Base-by-base conservation (phyloP, 1,284 basidiomycete species). In the Vanrija sp. region DNA sequence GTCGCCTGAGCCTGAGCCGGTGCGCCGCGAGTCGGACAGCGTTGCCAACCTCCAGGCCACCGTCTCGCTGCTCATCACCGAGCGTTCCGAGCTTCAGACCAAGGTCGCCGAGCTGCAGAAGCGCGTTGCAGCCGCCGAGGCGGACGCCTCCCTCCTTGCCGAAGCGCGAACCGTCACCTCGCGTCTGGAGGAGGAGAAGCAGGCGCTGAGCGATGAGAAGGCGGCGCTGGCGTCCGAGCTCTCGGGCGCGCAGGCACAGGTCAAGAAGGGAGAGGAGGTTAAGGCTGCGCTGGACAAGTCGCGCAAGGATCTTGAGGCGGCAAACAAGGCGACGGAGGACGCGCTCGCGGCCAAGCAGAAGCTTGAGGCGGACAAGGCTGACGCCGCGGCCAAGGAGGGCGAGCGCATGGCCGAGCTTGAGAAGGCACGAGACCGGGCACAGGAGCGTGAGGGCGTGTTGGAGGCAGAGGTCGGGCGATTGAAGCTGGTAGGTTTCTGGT, bases 381-480 rank as follows among this genome's bases (percentile, higher is more conserved):
- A 60, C 38, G 46, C 19, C 6, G 52, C 43, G 34, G 48, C 43
- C 21, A 51, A 54, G 29, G 50, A 43, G 5, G 57, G 57, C 18
- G 59, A 66, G 26, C 59, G 60, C 49, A 54, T 71, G 6, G 62
- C 57, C 16, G 67, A 71, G 46, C 51, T 72, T 26, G 65, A 72
- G 58, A 68, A 69, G 58, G 54, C 54, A 7, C 44, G 77, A n/a
- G 73, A 73, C 38, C 63, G 76, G 29, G 63, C 65, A 8, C 62
- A 72, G 38, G 70, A 70, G 38, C 62, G 74, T 18, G 73, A 75
- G 55, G 68, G 71, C 3, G 69, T 64, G 0, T 55, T 78, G 25
- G 77, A 78, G 54, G 63, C 64, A 3, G 75, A 77, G 56, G 51
- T 77, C 3, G 69, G 65, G 6, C 55, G 69, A 28, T 61, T 78